Evolutionary conservation across 2,329 filamentous ascomycete genomes (phyloP), one percentile per base, ranked within the genome.

Genomic region (Ascochyta fabae): DNA sequence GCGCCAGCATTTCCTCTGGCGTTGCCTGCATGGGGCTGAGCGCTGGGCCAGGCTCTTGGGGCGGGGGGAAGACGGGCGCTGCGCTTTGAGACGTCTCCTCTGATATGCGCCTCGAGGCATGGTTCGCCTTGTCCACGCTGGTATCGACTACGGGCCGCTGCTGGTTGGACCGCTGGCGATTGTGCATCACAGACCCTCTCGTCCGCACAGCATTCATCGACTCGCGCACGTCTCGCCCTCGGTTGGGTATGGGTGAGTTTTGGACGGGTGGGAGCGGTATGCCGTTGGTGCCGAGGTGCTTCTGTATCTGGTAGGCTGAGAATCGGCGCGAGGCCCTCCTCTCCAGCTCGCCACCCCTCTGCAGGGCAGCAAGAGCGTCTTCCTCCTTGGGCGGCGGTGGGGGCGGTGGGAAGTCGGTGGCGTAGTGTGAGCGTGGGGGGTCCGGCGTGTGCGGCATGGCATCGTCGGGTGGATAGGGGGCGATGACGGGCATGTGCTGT

Each of bases 221-320:
- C 76, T 97, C 94, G 58, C 91, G 84, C 16, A 89, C 86, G 74
- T 96, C 92, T 56, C 91, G 84, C 27, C 92, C 92, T 59, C 93
- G 84, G 70, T 96, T 96, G 5, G 93, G 93, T 60, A 94, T 84
- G 1, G 91, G 91, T 4, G 89, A 88, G 58, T 88, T 92, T 71
- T 96, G 92, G 16, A 81, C 75, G 5, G 90, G 82, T 24, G 94
- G 92, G 19, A 98, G 85, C 6, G 93, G 92, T 15, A 98, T 88
- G 19, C 91, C 92, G 75, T 88, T 92, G 15, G 90, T 88, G 10
- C 94, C 94, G 2, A 98, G 81, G 68, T 96, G 92, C 72, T 97
- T 98, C 41, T 92, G 91, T 65, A 99, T 96, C 71, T 99, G 95
- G 73, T 98, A 99, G 48, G 92, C 90, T 2, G 95, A 98, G 73